A percentile compares a stretch with the other conserved stretches of the same genome.
phyloP scores from a whole-genome alignment of 495 filamentous ascomycete genomes.

The Monascus purpureus region DNA sequence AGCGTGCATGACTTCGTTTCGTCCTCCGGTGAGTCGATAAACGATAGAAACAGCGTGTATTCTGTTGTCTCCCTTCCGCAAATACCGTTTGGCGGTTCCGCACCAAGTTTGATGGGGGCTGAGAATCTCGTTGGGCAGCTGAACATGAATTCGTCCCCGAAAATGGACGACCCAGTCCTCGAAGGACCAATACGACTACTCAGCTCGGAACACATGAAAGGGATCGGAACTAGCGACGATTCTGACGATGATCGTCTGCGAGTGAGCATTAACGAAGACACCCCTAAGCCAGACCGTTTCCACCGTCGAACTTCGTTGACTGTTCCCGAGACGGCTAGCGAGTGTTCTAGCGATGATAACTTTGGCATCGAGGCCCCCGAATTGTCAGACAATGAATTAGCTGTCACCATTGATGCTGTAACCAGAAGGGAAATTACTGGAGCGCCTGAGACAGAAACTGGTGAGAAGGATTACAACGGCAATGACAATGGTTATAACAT shows the following conservation, averaged over 20 bases:
- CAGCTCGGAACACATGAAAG: constrained; percentile 14
- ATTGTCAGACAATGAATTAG: constrained; percentile 25
- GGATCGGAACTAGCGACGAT: constrained; percentile 8
- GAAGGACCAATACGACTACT: constrained; percentile 20
- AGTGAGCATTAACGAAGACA: constrained; percentile 9
- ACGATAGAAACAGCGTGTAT: constrained; percentile 21
- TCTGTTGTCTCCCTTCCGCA: constrained; percentile 30
- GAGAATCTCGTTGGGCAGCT: constrained; percentile 54
- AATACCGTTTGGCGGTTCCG: constrained; percentile 25
- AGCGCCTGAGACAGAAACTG: constrained; percentile 5
- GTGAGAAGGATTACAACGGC: background rate
- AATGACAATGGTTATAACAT: too few species aligned
- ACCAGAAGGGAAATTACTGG: constrained; percentile 24
- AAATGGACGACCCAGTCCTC: constrained; percentile 18
- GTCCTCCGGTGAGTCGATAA: constrained; percentile 33
- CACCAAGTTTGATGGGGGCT: constrained; percentile 49
- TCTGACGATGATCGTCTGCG: constrained; percentile 4
- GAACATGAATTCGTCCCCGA: constrained; percentile 45
- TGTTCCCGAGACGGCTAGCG: constrained; percentile 31
- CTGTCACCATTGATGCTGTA: constrained; percentile 27
- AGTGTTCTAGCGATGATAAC: constrained; percentile 21
- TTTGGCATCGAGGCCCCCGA: too few species aligned
- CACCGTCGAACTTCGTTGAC: constrained; percentile 23
- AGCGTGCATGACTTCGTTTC: constrained; percentile 22
- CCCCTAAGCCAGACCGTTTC: constrained; percentile 21